Base-by-base conservation (phyloP, 768 basidiomycete species). In the Cyclocybe cylindracea region DNA sequence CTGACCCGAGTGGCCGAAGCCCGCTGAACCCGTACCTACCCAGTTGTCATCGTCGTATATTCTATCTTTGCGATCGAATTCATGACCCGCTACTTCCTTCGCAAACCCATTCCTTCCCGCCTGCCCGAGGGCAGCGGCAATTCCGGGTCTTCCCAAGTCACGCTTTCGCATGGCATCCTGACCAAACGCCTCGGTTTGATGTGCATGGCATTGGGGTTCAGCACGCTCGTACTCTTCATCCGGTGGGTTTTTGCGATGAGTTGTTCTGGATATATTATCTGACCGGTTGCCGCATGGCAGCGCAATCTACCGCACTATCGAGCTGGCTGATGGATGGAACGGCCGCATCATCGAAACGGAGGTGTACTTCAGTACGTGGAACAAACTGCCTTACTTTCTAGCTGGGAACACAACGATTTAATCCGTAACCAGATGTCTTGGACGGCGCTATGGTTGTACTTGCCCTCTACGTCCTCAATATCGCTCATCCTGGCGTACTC, bases 231-330 rank as follows among this genome's bases (percentile, higher is more conserved):
- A 45, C 66, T 83, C 3, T 72, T 79, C 58, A 78, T 81, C 48
- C 74, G 79, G 75, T 78, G 49, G 19, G 71, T 59, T 7, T 29
- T 29, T 19, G 55, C 29, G 36, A 40, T 24, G 24, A 6, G 6
- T 7, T 47, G 38, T 11, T 44, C 36, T 36, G 16, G 24, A 36
- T 19, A 6, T 44, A 11, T 45, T 16, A 24, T 36, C 7, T 10
- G 24, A 42, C 24, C 44, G 47, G 37, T 55, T n/a, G 6, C n/a
- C 14, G 5, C 13, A 31, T 24, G 24, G 24, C 49, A 82, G 78
- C 32, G 70, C 77, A 16, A 61, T 83, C 2, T 84, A 84, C 59
- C 77, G 82, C 48, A 77, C 73, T 3, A 70, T 79, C 51, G 80
- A 83, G 63, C 69, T 84, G 1, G 55, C 69, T 8, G 75, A 78